phyloP scores from a whole-genome alignment of 2,329 filamentous ascomycete genomes.

The Ophiostoma sp. region DNA sequence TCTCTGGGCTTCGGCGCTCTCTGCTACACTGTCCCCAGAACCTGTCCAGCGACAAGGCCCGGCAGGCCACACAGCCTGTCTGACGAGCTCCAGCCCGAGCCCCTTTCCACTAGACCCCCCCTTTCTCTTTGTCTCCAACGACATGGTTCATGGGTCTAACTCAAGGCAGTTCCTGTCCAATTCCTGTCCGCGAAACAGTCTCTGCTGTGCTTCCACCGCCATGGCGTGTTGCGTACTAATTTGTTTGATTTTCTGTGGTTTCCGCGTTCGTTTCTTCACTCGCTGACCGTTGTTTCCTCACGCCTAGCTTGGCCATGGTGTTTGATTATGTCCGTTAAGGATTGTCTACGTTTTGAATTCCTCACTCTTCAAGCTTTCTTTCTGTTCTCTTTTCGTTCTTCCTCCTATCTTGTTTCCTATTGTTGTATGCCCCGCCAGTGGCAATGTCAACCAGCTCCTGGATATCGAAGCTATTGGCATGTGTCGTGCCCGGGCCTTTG shows the following conservation, averaged over 20 bases:
- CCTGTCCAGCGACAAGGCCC: neutral
- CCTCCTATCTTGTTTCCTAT: neutral
- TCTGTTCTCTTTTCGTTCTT: neutral
- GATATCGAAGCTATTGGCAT: neutral
- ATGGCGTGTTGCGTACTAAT: neutral
- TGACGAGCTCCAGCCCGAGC: conserved; percentile 9
- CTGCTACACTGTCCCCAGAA: too few species aligned
- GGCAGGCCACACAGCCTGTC: neutral
- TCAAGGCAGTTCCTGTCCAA: conserved; percentile 18
- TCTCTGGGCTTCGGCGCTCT: neutral
- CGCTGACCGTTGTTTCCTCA: too few species aligned
- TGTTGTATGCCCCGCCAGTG: neutral
- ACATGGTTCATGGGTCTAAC: conserved; percentile 41
- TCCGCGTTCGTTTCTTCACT: too few species aligned
- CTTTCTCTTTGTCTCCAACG: conserved; percentile 30
- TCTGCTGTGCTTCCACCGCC: neutral
- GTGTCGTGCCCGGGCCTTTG: neutral
- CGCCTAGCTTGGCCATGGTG: too few species aligned
- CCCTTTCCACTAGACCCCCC: conserved; percentile 22
- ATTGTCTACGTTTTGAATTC: too few species aligned
- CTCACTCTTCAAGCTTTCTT: neutral
- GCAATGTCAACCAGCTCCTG: neutral
- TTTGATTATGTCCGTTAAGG: too few species aligned
- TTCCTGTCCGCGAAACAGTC: conserved; percentile 4
- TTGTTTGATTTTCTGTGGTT: too few species aligned